A percentile compares a stretch with the other conserved stretches of the same genome.
Conservation (phyloP, 2,329 filamentous ascomycete species). For the Furcasterigmium sp. region DNA sequence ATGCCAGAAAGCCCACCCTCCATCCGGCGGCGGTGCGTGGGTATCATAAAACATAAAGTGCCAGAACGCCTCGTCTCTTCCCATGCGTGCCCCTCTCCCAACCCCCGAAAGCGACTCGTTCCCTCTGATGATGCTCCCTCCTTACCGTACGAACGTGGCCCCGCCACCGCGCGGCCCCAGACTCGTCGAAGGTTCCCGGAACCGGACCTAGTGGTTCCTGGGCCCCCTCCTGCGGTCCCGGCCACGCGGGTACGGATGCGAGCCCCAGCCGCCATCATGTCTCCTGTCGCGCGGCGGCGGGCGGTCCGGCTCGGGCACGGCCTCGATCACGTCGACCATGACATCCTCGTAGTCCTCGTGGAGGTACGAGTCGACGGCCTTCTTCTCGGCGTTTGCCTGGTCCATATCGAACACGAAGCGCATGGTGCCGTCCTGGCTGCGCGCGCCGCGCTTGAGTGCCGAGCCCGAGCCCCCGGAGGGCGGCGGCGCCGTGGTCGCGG, state of each 20-base stretch:
- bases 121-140: too few species aligned
- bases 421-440: constrained; percentile 66
- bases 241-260: constrained; percentile 1
- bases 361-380: constrained; percentile 62
- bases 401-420: constrained; percentile 85
- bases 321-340: constrained; percentile 71
- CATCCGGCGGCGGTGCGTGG: too few species aligned
- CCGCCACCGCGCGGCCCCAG: too few species aligned
- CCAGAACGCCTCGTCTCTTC: too few species aligned
- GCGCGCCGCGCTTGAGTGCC: constrained; percentile 33
- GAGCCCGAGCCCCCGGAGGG: constrained; percentile 28
- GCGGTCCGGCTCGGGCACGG: constrained; percentile 30
- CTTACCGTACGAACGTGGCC: too few species aligned
- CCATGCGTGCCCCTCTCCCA: too few species aligned
- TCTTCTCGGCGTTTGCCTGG: constrained; percentile 66
- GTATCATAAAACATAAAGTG: too few species aligned
- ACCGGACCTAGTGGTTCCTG: background rate
- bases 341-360: constrained; percentile 72
- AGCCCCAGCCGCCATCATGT: constrained; percentile 4
- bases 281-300: constrained; percentile 11
- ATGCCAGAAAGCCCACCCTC: too few species aligned
- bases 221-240: constrained; percentile 1
- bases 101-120: too few species aligned
- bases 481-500: constrained; percentile 26
- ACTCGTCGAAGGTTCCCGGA: too few species aligned